Base-by-base conservation (phyloP, 225 moss, liverwort and hornwort species). In the Straminergon stramineum region DNA sequence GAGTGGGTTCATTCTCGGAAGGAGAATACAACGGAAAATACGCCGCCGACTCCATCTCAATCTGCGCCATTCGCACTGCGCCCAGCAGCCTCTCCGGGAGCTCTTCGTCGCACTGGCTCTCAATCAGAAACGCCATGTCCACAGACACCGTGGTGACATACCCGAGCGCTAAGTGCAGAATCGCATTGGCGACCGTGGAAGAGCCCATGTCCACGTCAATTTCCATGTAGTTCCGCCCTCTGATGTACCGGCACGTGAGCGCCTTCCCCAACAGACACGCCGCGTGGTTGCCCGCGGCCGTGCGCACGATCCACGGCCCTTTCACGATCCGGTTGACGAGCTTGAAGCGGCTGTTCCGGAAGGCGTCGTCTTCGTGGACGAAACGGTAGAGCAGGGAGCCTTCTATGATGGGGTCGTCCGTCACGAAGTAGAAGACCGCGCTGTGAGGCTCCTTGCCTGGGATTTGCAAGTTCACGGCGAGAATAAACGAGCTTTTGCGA, bases 61-160 rank as follows among this genome's bases (percentile, higher is more conserved):
- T 95, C 67, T 98, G 98, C 12, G 96, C 94, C 63, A 98, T 88
- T 22, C 97, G 92, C 70, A 98, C 95, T 31, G 95, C 96, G 13
- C 98, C 98, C 3, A 98, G 87, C 71, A 98, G 63, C 69, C 84
- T 95, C 91, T 98, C 98, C 5, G 98, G 98, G 17, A 98, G 91
- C 87, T 98, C 98, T 19, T 98, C 97, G 0, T 94, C 96, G 13
- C 43, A 22, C 89, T 96, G 97, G 62, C 94, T 83, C 91, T 98
- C 98, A 17, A 98, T 91, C n/a, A 98, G 85, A 75, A 97, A 98
- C 21, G 98, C 98, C 94, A 98, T 92, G 87, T 98, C 98, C 31
- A 98, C 97, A 1, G 96, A 93, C 83, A 98, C 96, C 6, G 94
- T 92, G 6, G 97, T 98, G 13, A 97, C 95, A 56, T 95, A 97